A percentile compares a stretch with the other conserved stretches of the same genome.
Conservation (phyloP, 768 basidiomycete species). For the Strobilomyces dryophilus region DNA sequence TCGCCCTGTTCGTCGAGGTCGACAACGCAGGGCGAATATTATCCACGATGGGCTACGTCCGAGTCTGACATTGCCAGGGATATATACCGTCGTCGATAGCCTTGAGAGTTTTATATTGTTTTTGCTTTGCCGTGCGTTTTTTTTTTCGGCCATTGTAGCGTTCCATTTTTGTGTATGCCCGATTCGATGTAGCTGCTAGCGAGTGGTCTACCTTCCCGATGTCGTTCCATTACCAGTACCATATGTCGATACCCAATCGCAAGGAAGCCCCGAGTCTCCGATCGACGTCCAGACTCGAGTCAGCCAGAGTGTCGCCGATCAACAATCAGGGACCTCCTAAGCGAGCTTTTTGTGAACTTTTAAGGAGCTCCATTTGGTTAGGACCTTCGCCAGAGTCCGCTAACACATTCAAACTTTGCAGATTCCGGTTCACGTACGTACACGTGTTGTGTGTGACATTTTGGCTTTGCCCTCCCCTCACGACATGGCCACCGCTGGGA, state of each 20-base stretch:
- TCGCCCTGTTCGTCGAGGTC: slow-evolving; percentile 1
- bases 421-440: no score
- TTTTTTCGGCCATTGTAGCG: background rate
- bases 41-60: slow-evolving; percentile 23
- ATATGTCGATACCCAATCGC: background rate
- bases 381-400: no score
- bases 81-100: slow-evolving; percentile 14
- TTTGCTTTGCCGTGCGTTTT: background rate
- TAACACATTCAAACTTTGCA: no score
- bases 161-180: background rate
- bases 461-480: no score
- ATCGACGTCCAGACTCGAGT: background rate
- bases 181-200: slow-evolving; percentile 6
- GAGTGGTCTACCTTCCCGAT: background rate
- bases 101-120: background rate
- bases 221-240: background rate
- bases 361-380: no score
- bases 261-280: background rate
- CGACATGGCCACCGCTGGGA: background rate
- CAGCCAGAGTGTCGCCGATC: no score
- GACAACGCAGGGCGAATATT: slow-evolving; percentile 1
- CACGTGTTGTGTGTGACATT: no score
- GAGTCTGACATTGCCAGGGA: slow-evolving; percentile 19
- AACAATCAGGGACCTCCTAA: no score
- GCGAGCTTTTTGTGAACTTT: no score